Conservation (phyloP, 305 asterid species). For the Fraxinus latifolia region DNA sequence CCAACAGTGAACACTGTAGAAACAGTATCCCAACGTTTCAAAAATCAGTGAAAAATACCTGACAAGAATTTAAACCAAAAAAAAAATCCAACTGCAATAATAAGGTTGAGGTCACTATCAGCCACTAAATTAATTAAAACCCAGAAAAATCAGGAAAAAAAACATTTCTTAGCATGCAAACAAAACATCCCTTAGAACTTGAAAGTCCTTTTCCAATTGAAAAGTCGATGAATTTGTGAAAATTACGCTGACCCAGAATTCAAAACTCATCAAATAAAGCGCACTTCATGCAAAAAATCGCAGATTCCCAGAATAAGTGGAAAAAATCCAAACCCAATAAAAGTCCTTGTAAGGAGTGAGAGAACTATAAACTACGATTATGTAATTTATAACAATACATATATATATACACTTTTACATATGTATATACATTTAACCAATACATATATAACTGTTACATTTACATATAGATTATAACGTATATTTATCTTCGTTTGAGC, state of each 20-base stretch:
- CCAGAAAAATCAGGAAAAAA: slow-evolving; percentile 25
- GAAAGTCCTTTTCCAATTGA: slow-evolving; percentile 22
- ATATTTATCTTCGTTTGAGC: not conserved
- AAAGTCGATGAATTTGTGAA: slow-evolving; percentile 23
- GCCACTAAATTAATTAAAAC: slow-evolving; percentile 27
- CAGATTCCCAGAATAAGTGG: not conserved
- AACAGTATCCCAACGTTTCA: slow-evolving; percentile 22
- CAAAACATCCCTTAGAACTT: slow-evolving; percentile 20
- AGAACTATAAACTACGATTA: not conserved
- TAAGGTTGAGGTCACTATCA: slow-evolving; percentile 31
- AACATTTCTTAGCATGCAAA: slow-evolving; percentile 36
- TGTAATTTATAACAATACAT: not conserved
- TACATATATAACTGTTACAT: not conserved
- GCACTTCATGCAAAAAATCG: slow-evolving; percentile 42
- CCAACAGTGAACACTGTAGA: slow-evolving; percentile 25
- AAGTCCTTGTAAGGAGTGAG: not conserved
- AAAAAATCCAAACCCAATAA: not conserved
- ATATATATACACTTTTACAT: not conserved
- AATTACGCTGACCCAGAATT: slow-evolving; percentile 21
- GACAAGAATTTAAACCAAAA: not conserved
- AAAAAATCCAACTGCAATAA: not conserved
- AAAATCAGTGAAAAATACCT: slow-evolving; percentile 6
- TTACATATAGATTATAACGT: not conserved
- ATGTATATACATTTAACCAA: not conserved
- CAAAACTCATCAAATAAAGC: slow-evolving; percentile 27